Evolutionary conservation across 345 rosid genomes (phyloP), one percentile per base, ranked within the genome.

Genomic region (Lepidium aucheri): DNA sequence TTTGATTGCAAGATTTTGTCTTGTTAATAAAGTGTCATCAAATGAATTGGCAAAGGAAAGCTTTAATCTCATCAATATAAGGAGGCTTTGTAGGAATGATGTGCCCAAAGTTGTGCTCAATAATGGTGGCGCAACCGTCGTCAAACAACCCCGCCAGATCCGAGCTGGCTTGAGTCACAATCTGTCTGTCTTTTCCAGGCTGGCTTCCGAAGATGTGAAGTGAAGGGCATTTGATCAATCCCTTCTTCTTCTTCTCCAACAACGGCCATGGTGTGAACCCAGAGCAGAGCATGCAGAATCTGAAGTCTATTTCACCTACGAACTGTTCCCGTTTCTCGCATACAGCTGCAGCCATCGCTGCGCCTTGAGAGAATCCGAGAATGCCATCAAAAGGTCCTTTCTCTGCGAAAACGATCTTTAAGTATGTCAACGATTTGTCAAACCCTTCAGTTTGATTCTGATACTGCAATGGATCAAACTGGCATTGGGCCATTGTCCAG

Each of bases 331-430:
- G 61, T 63, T 28, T 76, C 2, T 79, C 86, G 62, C 93, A 79
- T 11, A 83, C 68, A 24, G 81, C 78, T 68, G 93, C 93, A 62
- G 94, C 86, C 95, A 87, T 85, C 22, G 96, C 98, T 1, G 98
- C 99, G 69, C 99, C 98, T 61, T 86, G 98, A 36, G 96, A 91
- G 70, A 95, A 91, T 62, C 99, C 96, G 13, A 95, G 77, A 50
- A 89, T 80, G 62, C 96, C 99, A 62, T 95, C 99, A 68, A 91
- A 91, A 32, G 96, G 96, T n/a, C 99, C 99, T 67, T 78, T 73
- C 72, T 52, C 67, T 7, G 78, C 76, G 81, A 80, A 82, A 8
- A 69, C 52, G 0, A 24, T 76, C 75, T 77, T 83, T 72, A 94
- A 70, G 75, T 75, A 82, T 34, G 80, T 61, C 28, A 85, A 28